phyloP scores from a whole-genome alignment of 257 asterid genomes.

The Lithospermum erythrorhizon region DNA sequence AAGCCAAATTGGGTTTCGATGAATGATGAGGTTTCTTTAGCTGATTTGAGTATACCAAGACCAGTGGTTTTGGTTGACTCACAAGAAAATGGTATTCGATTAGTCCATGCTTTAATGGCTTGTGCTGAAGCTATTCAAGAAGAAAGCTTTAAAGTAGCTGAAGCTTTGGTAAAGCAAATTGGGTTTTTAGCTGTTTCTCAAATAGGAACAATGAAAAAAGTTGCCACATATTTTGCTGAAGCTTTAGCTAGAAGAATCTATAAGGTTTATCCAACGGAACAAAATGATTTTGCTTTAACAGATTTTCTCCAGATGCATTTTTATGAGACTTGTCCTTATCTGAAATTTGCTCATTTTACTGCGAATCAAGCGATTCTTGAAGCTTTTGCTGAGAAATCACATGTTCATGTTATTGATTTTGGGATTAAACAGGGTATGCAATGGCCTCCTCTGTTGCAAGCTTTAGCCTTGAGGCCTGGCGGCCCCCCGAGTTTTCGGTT shows the following conservation, averaged over 20 bases:
- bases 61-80: constrained; percentile 46
- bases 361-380: constrained; percentile 45
- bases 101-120: constrained; percentile 65
- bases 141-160: constrained; percentile 43
- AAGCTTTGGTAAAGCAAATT: constrained; percentile 45
- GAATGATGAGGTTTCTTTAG: no score
- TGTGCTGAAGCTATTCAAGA: constrained; percentile 65
- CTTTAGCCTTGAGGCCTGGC: constrained; percentile 25
- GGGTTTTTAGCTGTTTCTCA: constrained; percentile 53
- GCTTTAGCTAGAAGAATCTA: constrained; percentile 8
- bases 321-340: constrained; percentile 38
- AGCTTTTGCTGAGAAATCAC: constrained; percentile 23
- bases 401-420: constrained; percentile 44
- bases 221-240: constrained; percentile 9
- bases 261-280: background rate
- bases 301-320: constrained; percentile 11
- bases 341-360: constrained; percentile 36
- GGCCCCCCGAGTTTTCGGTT: constrained; percentile 30
- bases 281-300: background rate
- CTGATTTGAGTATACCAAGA: constrained; percentile 10
- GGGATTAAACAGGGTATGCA: constrained; percentile 49
- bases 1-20: constrained; percentile 8
- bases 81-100: constrained; percentile 59
- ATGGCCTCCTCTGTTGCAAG: constrained; percentile 57
- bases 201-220: constrained; percentile 34